A percentile compares a stretch with the other conserved stretches of the same genome.
Evolutionary conservation across 768 basidiomycete genomes (phyloP).

Genomic region (Rhodosporidiobolus odoratus): DNA sequence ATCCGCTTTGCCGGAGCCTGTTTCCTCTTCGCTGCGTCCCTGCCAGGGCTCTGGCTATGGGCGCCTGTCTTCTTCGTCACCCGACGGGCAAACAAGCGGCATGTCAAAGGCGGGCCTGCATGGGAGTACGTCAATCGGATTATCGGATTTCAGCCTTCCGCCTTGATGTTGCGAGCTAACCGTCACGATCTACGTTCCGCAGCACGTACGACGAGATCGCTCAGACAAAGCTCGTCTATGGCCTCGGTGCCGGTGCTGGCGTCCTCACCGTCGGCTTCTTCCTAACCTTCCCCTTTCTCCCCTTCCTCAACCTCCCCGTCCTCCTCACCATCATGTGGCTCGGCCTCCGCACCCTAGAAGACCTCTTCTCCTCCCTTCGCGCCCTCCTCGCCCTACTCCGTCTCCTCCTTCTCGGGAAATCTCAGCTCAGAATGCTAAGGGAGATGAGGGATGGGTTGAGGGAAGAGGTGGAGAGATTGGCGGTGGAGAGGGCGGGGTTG

Average conservation of each 20-base stretch:
- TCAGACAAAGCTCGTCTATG: conserved; percentile 55
- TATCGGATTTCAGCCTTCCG: background rate
- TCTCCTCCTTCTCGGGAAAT: conserved; percentile 60
- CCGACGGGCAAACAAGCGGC: conserved; percentile 63
- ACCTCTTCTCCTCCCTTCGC: conserved; percentile 70
- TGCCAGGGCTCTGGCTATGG: conserved; percentile 79
- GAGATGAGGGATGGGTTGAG: conserved; percentile 55
- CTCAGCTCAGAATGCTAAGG: conserved; percentile 56
- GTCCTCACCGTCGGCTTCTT: conserved; percentile 60
- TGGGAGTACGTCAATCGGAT: conserved; percentile 38
- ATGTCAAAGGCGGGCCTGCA: conserved; percentile 58
- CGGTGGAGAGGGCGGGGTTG: conserved; percentile 33
- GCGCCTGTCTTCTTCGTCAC: conserved; percentile 68
- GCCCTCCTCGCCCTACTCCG: conserved; percentile 62
- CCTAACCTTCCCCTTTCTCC: conserved; percentile 60
- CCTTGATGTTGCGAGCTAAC: background rate
- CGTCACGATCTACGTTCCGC: background rate
- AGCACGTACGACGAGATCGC: conserved; percentile 41
- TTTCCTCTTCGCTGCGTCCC: conserved; percentile 60
- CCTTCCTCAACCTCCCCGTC: conserved; percentile 54
- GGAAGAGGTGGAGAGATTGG: conserved; percentile 21
- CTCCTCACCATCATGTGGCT: conserved; percentile 83
- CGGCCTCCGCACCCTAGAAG: conserved; percentile 80
- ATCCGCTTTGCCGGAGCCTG: conserved; percentile 63
- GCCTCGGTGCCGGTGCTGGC: conserved; percentile 64